Base-by-base conservation (phyloP, 768 basidiomycete genomes). In the Termitomyces sp. region DNA sequence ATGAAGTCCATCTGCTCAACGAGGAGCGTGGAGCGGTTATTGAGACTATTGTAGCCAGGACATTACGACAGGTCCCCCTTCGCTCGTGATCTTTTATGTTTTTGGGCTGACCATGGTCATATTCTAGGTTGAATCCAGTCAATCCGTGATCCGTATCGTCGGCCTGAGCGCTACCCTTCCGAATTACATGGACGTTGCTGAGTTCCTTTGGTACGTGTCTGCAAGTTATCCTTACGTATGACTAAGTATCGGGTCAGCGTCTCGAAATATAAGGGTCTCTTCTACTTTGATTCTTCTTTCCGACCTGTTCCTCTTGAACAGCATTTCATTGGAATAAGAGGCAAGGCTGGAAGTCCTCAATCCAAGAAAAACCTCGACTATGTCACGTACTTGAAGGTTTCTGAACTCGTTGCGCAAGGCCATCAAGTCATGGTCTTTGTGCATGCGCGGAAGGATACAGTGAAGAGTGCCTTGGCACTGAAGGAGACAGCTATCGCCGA, bases 361-460 rank as follows among this genome's bases (percentile, higher is more conserved):
- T 86, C 87, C n/a, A 85, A 84, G 63, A 89, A 84, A 66, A 96
- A 95, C 64, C 78, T 98, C 52, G 97, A 99, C 70, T 76, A 76
- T 26, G 92, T 93, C 26, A 87, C 91, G 1, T 98, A 89, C 64
- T 81, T 95, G 64, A 98, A 96, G 73, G 94, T 98, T 20, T 81
- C 88, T 3, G 88, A 90, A 34, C 77, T 98, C 6, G 91, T 98
- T 29, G 79, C 74, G n/a, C 82, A 86, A 64, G 97, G 95, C 3
- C 97, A 99, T 73, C 97, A 98, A 70, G 94, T 97, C 59, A 98
- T 99, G 95, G 95, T 99, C 0, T 99, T 99, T 66, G 97, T 99
- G 9, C 97, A 99, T 70, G 93, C 97, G 15, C 83, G 97, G 31
- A 98, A 97, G 74, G 97, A 98, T 68, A 99, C 97, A 0, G 97